These are phyloP conservation scores for Leucocoprinus leucothites DNA, from an alignment of 768 basidiomycete genomes.

Conservation along the genomic window DNA sequence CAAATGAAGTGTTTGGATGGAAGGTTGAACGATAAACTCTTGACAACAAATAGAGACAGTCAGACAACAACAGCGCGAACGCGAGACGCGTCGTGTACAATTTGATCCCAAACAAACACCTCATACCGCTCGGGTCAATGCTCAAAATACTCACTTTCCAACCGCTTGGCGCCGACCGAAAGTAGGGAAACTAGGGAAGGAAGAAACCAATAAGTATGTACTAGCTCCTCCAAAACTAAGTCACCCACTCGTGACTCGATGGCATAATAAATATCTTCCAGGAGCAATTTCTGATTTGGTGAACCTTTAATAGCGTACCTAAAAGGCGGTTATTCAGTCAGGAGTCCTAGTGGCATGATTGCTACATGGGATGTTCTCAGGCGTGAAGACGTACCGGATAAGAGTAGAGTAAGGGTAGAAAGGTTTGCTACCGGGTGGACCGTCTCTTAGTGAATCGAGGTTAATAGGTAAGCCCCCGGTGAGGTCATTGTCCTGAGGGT, in stretches of 20 bases:
- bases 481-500: constrained; percentile 73
- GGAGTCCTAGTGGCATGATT: constrained; percentile 8
- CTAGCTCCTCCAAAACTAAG: constrained; percentile 3
- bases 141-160: constrained; percentile 70
- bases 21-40: constrained; percentile 32
- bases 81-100: constrained; percentile 34
- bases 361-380: not conserved
- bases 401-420: constrained; percentile 91
- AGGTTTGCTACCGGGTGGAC: constrained; percentile 85
- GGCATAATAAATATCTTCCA: constrained; percentile 91
- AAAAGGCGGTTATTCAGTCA: constrained; percentile 14
- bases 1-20: constrained; percentile 24
- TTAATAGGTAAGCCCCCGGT: constrained; percentile 84
- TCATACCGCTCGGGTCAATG: constrained; percentile 4
- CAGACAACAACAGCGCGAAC: constrained; percentile 66
- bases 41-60: constrained; percentile 60
- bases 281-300: constrained; percentile 77
- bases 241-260: constrained; percentile 79
- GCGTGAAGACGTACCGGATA: constrained; percentile 60
- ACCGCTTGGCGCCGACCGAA: constrained; percentile 81
- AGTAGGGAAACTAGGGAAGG: constrained; percentile 74
- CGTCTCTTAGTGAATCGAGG: constrained; percentile 82
- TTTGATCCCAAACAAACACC: constrained; percentile 15
- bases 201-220: constrained; percentile 15
- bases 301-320: constrained; percentile 93